Evolutionary conservation across 495 filamentous ascomycete species (phyloP).

Genomic region (Cercophora newfieldiana): DNA sequence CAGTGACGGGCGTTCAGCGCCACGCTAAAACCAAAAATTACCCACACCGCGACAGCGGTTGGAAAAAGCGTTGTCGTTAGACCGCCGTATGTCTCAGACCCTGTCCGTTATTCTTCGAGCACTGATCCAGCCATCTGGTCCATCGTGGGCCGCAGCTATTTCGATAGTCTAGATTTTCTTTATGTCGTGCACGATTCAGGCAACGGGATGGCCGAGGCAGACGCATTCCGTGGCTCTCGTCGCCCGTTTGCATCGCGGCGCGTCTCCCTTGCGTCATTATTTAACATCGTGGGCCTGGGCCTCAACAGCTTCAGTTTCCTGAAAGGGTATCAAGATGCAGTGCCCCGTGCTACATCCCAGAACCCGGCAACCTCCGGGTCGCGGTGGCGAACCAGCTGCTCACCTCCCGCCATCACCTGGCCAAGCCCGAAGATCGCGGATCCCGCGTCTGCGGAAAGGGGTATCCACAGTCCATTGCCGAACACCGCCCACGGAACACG

Average conservation of each 20-base stretch:
- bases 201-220: neutral
- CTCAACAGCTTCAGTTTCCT: neutral
- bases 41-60: neutral
- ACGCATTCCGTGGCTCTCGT: neutral
- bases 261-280: neutral
- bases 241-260: neutral
- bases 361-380: neutral
- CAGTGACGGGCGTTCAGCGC: neutral
- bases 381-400: neutral
- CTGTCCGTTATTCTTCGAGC: neutral
- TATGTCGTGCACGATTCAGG: too few species aligned
- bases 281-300: neutral
- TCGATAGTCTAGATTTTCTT: neutral
- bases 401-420: neutral
- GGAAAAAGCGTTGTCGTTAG: neutral
- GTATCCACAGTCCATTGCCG: neutral
- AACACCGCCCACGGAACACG: neutral
- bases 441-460: neutral
- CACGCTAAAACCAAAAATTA: neutral
- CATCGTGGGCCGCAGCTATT: neutral
- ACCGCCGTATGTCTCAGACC: neutral
- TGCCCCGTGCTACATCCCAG: neutral
- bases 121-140: neutral
- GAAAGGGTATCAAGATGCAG: neutral
- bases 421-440: neutral